A percentile compares a stretch with the other conserved stretches of the same genome.
phyloP scores from a whole-genome alignment of 345 rosid genomes.

The Eucalyptus shirleyi region DNA sequence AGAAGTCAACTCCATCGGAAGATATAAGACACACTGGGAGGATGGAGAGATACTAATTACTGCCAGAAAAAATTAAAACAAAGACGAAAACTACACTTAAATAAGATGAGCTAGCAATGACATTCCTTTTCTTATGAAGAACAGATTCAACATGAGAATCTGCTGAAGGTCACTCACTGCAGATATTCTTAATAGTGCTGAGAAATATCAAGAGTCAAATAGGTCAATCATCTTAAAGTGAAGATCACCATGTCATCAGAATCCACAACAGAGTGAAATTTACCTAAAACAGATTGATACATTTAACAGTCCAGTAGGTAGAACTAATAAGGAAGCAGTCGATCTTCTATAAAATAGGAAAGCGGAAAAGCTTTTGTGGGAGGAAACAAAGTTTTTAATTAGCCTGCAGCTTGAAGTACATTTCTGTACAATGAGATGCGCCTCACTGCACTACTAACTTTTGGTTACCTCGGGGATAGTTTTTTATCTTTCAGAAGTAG shows the following conservation, averaged over 20 bases:
- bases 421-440: not conserved
- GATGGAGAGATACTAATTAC: not conserved
- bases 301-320: not conserved
- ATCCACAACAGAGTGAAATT: not conserved
- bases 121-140: not conserved
- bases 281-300: not conserved
- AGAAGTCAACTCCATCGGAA: not conserved
- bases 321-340: not conserved
- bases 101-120: not conserved
- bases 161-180: not conserved
- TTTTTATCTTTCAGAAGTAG: not conserved
- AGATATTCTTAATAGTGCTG: not conserved
- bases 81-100: not conserved
- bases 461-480: not conserved
- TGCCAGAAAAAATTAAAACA: not conserved
- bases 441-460: not conserved
- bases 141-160: not conserved
- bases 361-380: not conserved
- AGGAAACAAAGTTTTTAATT: not conserved
- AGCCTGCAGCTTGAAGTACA: not conserved
- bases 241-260: not conserved
- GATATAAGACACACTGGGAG: not conserved
- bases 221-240: not conserved
- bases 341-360: not conserved
- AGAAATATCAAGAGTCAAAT: not conserved